Conservation (phyloP, 73 alveolate genomes). For the Stentor coeruleus region DNA sequence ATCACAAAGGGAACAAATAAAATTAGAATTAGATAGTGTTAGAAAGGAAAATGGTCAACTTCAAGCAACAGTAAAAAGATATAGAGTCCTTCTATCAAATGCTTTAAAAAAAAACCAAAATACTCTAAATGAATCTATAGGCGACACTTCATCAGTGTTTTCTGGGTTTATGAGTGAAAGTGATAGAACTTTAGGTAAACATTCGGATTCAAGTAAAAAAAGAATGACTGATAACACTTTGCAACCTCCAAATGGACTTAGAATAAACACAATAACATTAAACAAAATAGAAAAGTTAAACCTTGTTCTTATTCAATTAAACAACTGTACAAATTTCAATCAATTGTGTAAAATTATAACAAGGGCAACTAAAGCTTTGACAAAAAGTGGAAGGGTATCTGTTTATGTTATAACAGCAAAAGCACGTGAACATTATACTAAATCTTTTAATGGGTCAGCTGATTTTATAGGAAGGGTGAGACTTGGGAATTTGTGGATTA, state of each 20-base stretch:
- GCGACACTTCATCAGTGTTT: constrained; percentile 3
- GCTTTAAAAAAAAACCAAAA: not conserved
- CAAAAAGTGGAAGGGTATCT: not conserved
- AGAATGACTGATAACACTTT: not conserved
- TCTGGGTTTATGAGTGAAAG: not conserved
- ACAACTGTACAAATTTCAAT: not conserved
- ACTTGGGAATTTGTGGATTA: not conserved
- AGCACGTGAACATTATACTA: not conserved
- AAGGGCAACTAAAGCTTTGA: not conserved
- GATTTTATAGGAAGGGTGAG: constrained; percentile 10
- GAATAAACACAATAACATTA: not conserved
- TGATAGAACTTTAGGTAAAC: not conserved
- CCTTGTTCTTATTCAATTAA: not conserved
- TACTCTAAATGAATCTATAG: not conserved
- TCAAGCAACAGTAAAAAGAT: not conserved
- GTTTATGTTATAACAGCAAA: not conserved
- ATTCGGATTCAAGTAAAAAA: not conserved
- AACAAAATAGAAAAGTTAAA: not conserved
- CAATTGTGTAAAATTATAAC: not conserved
- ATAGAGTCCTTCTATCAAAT: not conserved
- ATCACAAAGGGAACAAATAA: not conserved
- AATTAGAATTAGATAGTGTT: not conserved
- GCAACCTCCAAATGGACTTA: not conserved
- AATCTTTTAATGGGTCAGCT: not conserved
- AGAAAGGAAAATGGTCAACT: not conserved